Evolutionary conservation across 176 grass and related monocot genomes (phyloP), one percentile per base, ranked within the genome.

Genomic region (Echinochloa phyllopogon): DNA sequence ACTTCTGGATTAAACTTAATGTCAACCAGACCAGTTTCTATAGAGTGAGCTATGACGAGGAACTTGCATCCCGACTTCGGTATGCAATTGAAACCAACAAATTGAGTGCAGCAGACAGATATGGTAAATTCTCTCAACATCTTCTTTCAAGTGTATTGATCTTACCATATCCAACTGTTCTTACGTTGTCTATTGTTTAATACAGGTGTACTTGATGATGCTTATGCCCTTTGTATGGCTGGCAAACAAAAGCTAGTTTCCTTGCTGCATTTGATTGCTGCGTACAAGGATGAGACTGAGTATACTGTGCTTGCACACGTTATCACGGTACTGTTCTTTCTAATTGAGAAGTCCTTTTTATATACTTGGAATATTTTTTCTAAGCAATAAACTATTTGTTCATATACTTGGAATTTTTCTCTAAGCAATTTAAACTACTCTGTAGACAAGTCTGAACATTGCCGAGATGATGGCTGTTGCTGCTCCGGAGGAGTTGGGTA

Each of bases 121-220:
- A 91, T 48, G 95, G 95, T 93, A 92, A 78, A 67, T 72, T 77
- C 18, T 76, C 74, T 48, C 39, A 60, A 47, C 21, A 42, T 75
- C 33, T 78, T 82, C 56, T 83, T 65, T 27, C 51, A 79, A 44
- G 37, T 60, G 65, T 58, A 49, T 59, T 10, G 51, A 2, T 63
- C 63, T 69, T 55, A 75, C 33, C 61, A 36, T 57, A 11, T 74
- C 37, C 21, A 79, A 74, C 44, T 82, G 20, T 79, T 44, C 49
- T 83, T 43, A 86, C 59, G 62, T 68, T 70, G 69, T 90, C 29
- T 79, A 43, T 86, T 90, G 23, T 52, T 74, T 79, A 42, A 67
- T 82, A 76, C 75, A 98, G 95, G 95, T 85, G 82, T 98, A 80
- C 88, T 98, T 71, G 95, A 98, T 84, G 95, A 98, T 88, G 88